These are phyloP conservation scores for Aspergillus latus DNA, from an alignment of 2,329 filamentous ascomycete genomes.

Conservation along the genomic window DNA sequence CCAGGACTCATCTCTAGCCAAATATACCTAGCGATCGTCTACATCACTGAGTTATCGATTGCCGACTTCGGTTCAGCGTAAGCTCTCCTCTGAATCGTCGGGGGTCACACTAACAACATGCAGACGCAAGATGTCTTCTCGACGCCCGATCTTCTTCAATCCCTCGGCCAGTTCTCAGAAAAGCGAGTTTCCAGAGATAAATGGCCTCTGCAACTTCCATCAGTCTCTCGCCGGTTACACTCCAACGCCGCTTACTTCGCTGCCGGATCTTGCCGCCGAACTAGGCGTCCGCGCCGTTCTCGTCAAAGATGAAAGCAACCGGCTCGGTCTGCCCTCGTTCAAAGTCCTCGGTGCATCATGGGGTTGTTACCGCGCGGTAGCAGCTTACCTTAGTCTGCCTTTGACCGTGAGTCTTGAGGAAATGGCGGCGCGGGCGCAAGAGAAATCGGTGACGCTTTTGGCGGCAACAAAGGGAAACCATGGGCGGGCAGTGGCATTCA, in stretches of 20 bases:
- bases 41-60: too few species aligned
- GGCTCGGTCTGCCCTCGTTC: slow-evolving; percentile 71
- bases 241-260: slow-evolving; percentile 54
- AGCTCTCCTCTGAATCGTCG: background rate
- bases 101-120: background rate
- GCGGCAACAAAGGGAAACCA: slow-evolving; percentile 76
- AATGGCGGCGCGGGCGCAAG: slow-evolving; percentile 38
- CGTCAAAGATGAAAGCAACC: slow-evolving; percentile 69
- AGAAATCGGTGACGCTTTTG: slow-evolving; percentile 48
- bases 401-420: slow-evolving; percentile 46
- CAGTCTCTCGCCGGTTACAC: slow-evolving; percentile 56
- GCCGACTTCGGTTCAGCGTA: background rate
- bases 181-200: slow-evolving; percentile 9
- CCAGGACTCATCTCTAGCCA: too few species aligned
- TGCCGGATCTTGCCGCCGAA: slow-evolving; percentile 57
- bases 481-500: slow-evolving; percentile 69
- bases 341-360: slow-evolving; percentile 80
- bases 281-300: slow-evolving; percentile 60
- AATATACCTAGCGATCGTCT: too few species aligned
- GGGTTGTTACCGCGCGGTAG: slow-evolving; percentile 63
- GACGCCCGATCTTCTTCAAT: slow-evolving; percentile 31
- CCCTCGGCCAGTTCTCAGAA: slow-evolving; percentile 14
- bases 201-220: slow-evolving; percentile 52
- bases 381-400: slow-evolving; percentile 46
- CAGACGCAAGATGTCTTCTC: slow-evolving; percentile 13